Evolutionary conservation across 2,329 filamentous ascomycete genomes (phyloP), one percentile per base, ranked within the genome.

Genomic region (Penicillium palitans): DNA sequence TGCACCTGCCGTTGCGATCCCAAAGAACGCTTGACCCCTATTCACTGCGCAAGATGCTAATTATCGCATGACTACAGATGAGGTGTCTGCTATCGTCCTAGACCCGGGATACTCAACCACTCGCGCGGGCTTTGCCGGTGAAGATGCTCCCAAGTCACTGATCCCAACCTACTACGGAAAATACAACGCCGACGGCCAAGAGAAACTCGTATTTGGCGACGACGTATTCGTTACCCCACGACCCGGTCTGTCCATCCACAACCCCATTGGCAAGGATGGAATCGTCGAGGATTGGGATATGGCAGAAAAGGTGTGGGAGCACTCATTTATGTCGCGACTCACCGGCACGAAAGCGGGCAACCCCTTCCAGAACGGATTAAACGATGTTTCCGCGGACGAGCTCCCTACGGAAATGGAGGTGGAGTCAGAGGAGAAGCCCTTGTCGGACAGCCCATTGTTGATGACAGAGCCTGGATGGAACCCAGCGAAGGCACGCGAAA

Each of bases 401-500:
- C 81, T 86, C 67, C 86, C 85, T 33, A 80, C 81, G 52, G 83
- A 84, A 44, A 81, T 84, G 72, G 87, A 91, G 59, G 80, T 87
- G 59, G 86, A 79, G 42, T 68, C 81, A 41, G 83, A 85, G 57
- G 83, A 96, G 74, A 95, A 92, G 77, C 86, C 90, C 8, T 81
- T 99, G 61, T 86, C 89, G 50, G 95, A 98, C 75, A 95, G 90
- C 75, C 96, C 95, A 8, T 80, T 99, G 60, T 82, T 99, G 59
- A 89, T 99, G 85, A 96, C 91, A 0, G 95, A 99, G 77, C 90
- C 93, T 15, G 90, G 91, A 12, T 98, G 93, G 93, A 98, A 96
- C 77, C 84, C 87, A 27, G 77, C 85, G 44, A 97, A 97, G 80
- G 86, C 90, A 60, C 84, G 96, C 60, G 95, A 99, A 79, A 96